Evolutionary conservation across 805 yeast species (phyloP).

Genomic region (Candida dendrica): DNA sequence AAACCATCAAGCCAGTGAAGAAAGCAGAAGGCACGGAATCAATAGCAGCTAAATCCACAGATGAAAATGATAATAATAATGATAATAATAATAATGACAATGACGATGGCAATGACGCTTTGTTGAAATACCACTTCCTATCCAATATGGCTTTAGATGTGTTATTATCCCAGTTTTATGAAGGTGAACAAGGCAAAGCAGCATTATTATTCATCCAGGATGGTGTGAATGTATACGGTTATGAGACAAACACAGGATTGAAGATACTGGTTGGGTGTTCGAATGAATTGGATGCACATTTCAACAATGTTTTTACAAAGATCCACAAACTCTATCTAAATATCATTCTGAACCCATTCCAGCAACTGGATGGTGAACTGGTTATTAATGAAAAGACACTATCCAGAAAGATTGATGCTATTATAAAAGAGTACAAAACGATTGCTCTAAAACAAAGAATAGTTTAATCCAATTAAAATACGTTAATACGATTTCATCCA

Average conservation of each 20-base stretch:
- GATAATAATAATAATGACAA: too few species aligned
- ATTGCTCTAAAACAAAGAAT: neutral
- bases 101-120: too few species aligned
- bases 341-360: slow-evolving; percentile 59
- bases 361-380: slow-evolving; percentile 18
- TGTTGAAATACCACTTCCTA: slow-evolving; percentile 58
- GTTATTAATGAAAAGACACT: slow-evolving; percentile 18
- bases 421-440: slow-evolving; percentile 4
- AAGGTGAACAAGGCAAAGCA: slow-evolving; percentile 30
- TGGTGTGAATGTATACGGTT: slow-evolving; percentile 59
- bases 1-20: too few species aligned
- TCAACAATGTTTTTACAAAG: slow-evolving; percentile 25
- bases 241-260: slow-evolving; percentile 60
- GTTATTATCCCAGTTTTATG: slow-evolving; percentile 43
- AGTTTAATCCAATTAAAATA: too few species aligned
- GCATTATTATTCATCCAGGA: slow-evolving; percentile 56
- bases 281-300: slow-evolving; percentile 21
- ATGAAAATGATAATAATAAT: too few species aligned
- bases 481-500: too few species aligned
- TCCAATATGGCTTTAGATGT: slow-evolving; percentile 74
- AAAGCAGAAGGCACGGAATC: too few species aligned
- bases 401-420: slow-evolving; percentile 8
- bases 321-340: slow-evolving; percentile 50
- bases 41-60: too few species aligned
- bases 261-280: slow-evolving; percentile 55